Conservation (phyloP, 148 eudicot genomes). For the Cornus kousa region DNA sequence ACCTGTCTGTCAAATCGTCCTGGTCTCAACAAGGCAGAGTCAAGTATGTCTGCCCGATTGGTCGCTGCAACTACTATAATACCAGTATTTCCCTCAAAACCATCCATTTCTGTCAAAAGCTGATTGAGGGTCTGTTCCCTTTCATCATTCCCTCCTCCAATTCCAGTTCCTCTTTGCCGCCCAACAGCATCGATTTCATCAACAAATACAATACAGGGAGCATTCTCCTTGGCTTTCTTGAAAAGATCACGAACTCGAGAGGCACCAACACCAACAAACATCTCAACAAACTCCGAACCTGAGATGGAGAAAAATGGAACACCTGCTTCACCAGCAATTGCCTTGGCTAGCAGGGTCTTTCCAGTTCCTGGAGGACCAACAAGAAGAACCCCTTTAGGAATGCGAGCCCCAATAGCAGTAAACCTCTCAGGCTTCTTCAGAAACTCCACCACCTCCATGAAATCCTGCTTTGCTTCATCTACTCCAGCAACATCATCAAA, state of each 20-base stretch:
- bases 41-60: constrained; percentile 96
- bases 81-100: constrained; percentile 98
- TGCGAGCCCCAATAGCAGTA: constrained; percentile 97
- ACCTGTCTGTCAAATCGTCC: constrained; percentile 99
- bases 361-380: constrained; percentile 99
- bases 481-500: constrained; percentile 99
- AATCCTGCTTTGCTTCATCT: constrained; percentile 99
- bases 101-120: constrained; percentile 99
- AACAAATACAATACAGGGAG: constrained; percentile 98
- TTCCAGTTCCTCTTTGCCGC: constrained; percentile 95
- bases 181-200: constrained; percentile 99
- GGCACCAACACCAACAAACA: constrained; percentile 99
- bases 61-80: constrained; percentile 96
- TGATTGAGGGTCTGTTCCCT: constrained; percentile 96
- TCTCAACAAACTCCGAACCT: constrained; percentile 98
- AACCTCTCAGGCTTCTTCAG: constrained; percentile 97
- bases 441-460: constrained; percentile 97
- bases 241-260: constrained; percentile 97
- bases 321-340: constrained; percentile 99
- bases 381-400: constrained; percentile 98
- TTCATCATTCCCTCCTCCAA: constrained; percentile 98
- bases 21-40: constrained; percentile 92
- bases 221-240: constrained; percentile 97
- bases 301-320: constrained; percentile 98
- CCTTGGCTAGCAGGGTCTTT: constrained; percentile 92